phyloP scores from a whole-genome alignment of 257 asterid genomes.

The Lithospermum erythrorhizon region DNA sequence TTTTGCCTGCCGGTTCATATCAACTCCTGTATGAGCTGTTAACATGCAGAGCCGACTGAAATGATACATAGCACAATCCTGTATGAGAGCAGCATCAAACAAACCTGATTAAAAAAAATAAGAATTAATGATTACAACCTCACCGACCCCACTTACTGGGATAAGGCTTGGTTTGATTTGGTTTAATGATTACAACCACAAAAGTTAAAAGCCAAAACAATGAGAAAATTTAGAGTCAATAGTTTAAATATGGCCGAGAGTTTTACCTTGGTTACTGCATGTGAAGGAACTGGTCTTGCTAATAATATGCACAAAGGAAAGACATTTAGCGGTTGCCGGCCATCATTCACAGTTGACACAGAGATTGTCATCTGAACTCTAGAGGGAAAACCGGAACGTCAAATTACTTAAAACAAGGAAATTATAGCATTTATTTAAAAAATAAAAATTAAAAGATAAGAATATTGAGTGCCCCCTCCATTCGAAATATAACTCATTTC shows the following conservation, averaged over 20 bases:
- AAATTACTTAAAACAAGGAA: too few species aligned
- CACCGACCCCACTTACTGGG: too few species aligned
- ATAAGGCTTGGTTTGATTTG: too few species aligned
- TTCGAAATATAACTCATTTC: too few species aligned
- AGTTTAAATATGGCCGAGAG: constrained; percentile 12
- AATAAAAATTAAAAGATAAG: too few species aligned
- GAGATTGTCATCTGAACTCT: constrained; percentile 85
- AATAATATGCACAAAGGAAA: constrained; percentile 79
- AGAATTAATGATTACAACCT: too few species aligned
- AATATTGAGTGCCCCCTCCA: too few species aligned
- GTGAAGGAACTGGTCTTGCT: constrained; percentile 61
- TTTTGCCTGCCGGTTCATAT: constrained; percentile 47
- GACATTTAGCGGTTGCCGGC: constrained; percentile 42
- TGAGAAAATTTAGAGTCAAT: constrained; percentile 8
- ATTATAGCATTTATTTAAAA: too few species aligned
- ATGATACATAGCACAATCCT: constrained; percentile 61
- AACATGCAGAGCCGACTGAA: constrained; percentile 56
- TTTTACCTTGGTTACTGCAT: constrained; percentile 55
- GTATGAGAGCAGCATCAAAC: constrained; percentile 23
- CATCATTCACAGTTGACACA: constrained; percentile 56
- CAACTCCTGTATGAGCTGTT: constrained; percentile 49
- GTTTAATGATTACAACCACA: too few species aligned
- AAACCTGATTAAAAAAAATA: not conserved
- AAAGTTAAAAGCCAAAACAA: constrained; percentile 1
- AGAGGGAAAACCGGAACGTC: too few species aligned